phyloP scores from a whole-genome alignment of 176 grass and related monocot species.

The Zea mays region DNA sequence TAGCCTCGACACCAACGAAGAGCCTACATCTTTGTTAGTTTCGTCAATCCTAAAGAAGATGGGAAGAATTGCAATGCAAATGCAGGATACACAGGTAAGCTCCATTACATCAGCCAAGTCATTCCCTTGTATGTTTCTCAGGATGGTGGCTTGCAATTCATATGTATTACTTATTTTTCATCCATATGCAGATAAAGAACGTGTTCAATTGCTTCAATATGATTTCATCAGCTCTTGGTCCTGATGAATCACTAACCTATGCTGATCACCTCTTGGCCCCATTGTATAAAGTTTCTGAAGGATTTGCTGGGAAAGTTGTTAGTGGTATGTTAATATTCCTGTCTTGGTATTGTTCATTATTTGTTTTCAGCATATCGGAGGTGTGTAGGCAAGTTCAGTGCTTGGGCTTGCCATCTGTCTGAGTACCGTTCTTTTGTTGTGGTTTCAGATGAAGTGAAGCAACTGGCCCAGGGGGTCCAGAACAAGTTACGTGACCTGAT shows the following conservation, averaged over 20 bases:
- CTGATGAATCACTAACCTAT: conserved; percentile 67
- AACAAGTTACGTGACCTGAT: conserved; percentile 63
- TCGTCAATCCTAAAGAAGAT: conserved; percentile 77
- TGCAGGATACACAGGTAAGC: conserved; percentile 77
- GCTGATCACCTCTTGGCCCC: conserved; percentile 61
- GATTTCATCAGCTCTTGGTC: conserved; percentile 62
- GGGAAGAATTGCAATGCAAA: conserved; percentile 86
- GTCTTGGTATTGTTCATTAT: neutral
- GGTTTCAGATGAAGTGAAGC: conserved; percentile 77
- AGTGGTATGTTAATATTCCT: conserved; percentile 52
- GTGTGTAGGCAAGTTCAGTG: conserved; percentile 1
- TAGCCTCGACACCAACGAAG: conserved; percentile 40
- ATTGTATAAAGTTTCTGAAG: conserved; percentile 95
- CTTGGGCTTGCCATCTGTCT: neutral
- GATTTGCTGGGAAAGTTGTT: conserved; percentile 88
- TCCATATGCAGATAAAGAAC: conserved; percentile 60
- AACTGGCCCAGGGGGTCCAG: conserved; percentile 58
- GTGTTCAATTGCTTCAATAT: conserved; percentile 74
- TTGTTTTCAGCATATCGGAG: conserved; percentile 1
- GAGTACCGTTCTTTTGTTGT: conserved; percentile 26
- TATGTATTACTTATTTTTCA: conserved; percentile 11
- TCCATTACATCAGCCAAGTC: conserved; percentile 19
- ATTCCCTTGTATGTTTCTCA: neutral
- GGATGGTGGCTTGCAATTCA: neutral
- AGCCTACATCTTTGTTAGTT: conserved; percentile 70